phyloP scores from a whole-genome alignment of 805 yeast genomes.

The Zygotorulaspora danielsina region DNA sequence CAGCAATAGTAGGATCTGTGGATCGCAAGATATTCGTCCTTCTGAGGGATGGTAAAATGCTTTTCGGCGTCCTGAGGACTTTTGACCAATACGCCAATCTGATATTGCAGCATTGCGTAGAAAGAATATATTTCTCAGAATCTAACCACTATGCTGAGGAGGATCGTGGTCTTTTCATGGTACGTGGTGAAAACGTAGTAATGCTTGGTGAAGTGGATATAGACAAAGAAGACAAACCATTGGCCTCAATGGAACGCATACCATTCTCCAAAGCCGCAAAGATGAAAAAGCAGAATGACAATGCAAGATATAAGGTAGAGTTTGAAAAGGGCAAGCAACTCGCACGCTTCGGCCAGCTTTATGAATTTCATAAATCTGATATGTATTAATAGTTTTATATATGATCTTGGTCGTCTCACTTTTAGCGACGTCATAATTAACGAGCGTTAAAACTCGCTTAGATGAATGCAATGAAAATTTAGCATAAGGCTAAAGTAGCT shows the following conservation, averaged over 20 bases:
- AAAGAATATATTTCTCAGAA: constrained; percentile 66
- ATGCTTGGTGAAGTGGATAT: constrained; percentile 91
- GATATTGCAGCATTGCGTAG: constrained; percentile 86
- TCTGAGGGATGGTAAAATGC: constrained; percentile 81
- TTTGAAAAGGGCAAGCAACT: constrained; percentile 45
- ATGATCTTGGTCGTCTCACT: constrained; percentile 1
- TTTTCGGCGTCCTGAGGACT: constrained; percentile 87
- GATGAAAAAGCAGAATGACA: constrained; percentile 34
- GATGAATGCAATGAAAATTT: no score
- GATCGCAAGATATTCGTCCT: constrained; percentile 78
- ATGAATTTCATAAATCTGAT: constrained; percentile 53
- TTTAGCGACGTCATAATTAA: background rate
- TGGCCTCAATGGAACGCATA: constrained; percentile 52
- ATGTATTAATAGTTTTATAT: constrained; percentile 39
- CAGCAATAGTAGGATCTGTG: constrained; percentile 83
- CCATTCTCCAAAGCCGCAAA: constrained; percentile 59
- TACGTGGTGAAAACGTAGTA: constrained; percentile 94
- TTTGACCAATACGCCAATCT: constrained; percentile 93
- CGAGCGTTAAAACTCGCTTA: background rate
- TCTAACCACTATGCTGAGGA: constrained; percentile 63
- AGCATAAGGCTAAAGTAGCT: background rate
- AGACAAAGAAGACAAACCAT: constrained; percentile 72
- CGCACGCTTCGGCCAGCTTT: constrained; percentile 52
- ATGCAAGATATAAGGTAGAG: constrained; percentile 39
- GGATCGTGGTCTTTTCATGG: constrained; percentile 75